phyloP scores from a whole-genome alignment of 192 early-diverging fungal genomes.

The Gigaspora rosea region DNA sequence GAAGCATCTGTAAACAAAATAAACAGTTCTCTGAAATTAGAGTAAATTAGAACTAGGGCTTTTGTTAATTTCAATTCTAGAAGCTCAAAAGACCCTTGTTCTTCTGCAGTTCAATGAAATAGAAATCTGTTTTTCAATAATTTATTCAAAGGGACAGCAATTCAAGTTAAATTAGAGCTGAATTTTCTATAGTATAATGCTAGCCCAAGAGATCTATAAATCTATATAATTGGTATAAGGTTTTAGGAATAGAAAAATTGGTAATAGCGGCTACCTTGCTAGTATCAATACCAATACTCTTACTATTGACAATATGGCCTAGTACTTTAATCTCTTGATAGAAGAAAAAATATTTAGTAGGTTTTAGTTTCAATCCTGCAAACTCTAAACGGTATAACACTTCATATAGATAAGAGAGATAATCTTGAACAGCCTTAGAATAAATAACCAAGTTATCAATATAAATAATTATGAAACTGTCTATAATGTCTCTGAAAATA shows the following conservation, averaged over 20 bases:
- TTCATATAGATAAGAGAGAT: neutral
- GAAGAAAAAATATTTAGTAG: no score
- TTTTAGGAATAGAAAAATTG: neutral
- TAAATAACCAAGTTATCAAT: no score
- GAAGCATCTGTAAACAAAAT: conserved; percentile 4
- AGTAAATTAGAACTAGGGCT: neutral
- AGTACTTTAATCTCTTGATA: neutral
- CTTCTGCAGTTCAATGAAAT: neutral
- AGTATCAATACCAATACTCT: neutral
- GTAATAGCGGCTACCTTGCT: neutral
- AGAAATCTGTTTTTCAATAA: neutral
- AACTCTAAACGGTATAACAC: neutral
- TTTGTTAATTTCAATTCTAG: neutral
- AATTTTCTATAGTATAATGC: neutral
- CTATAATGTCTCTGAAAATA: no score
- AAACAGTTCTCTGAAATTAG: no score
- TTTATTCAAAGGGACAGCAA: neutral
- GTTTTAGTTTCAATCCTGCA: neutral
- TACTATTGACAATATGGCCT: neutral
- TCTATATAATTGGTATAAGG: neutral
- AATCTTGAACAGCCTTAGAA: neutral
- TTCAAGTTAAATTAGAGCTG: neutral
- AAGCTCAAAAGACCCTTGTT: no score
- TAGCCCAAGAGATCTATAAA: neutral
- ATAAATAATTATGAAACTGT: no score